phyloP scores from a whole-genome alignment of 73 alveolate species.

The Blepharisma stoltei region DNA sequence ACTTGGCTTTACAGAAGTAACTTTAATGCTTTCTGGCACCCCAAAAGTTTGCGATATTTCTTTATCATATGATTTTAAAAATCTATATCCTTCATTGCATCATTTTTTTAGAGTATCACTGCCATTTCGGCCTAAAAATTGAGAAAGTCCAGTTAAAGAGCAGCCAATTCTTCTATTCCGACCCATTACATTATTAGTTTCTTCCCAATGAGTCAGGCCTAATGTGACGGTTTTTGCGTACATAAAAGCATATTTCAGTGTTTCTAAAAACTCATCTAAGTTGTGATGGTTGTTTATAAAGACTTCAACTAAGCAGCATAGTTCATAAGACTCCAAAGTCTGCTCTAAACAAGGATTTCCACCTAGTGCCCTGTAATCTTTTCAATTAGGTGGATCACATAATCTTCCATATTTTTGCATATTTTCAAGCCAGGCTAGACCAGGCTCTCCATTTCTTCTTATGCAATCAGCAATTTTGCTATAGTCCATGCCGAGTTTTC shows the following conservation, averaged over 20 bases:
- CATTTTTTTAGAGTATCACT: slow-evolving; percentile 35
- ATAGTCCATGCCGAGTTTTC: not conserved
- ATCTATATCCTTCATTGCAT: slow-evolving; percentile 52
- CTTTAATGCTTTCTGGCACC: slow-evolving; percentile 54
- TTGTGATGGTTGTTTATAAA: slow-evolving; percentile 51
- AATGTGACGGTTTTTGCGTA: slow-evolving; percentile 61
- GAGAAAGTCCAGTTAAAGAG: slow-evolving; percentile 66
- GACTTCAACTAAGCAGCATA: slow-evolving; percentile 66
- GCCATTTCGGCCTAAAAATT: slow-evolving; percentile 43
- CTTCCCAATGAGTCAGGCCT: slow-evolving; percentile 56
- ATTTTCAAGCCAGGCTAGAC: slow-evolving; percentile 64
- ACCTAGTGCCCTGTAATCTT: slow-evolving; percentile 55
- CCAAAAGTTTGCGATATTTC: slow-evolving; percentile 41
- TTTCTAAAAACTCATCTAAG: slow-evolving; percentile 52
- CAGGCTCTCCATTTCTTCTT: slow-evolving; percentile 65
- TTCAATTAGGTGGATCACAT: slow-evolving; percentile 56
- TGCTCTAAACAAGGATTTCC: slow-evolving; percentile 72
- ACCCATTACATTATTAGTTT: slow-evolving; percentile 54
- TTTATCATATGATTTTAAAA: slow-evolving; percentile 42
- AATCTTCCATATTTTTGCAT: slow-evolving; percentile 51
- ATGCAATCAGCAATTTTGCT: slow-evolving; percentile 38
- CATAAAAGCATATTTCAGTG: slow-evolving; percentile 46
- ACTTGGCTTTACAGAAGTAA: slow-evolving; percentile 61
- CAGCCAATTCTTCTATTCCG: slow-evolving; percentile 65
- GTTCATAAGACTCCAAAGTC: slow-evolving; percentile 59